Base-by-base conservation (phyloP, 805 yeast genomes). In the Debaryomyces tyrocola region DNA sequence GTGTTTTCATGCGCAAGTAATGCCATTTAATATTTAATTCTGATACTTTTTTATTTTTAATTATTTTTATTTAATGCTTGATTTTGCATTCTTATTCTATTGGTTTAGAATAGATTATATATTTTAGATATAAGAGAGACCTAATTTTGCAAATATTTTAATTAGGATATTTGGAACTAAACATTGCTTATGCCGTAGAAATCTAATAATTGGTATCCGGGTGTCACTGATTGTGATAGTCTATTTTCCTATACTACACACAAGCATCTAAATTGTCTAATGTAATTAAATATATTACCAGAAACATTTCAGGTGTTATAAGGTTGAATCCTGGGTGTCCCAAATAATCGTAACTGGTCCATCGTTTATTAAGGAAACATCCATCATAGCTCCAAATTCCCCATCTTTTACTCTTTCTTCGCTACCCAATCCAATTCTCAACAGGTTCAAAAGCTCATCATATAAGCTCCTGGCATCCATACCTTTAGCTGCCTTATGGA, bases 321-420 rank as follows among this genome's bases (percentile, higher is more conserved):
- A 42, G 8, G 49, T 44, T 9, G 45, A 41, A 36, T 79, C 80
- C 41, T 66, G 77, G 1, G 92, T 85, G 60, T 91, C 97, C 70
- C 86, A 78, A 17, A 84, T 78, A 28, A 92, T 85, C 0, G 98
- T 92, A 0, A 88, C 90, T 0, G 98, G 98, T 1, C 98, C 98
- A 57, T 92, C 97, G 59, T 94, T 94, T 11, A 85, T 82, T 49
- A 92, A 66, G 1, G 78, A 78, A 12, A 95, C 97, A 52, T 89
- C 96, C 99, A 94, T 94, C 96, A 92, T 88, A 9, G 92, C 98
- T 0, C 98, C 99, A 62, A 94, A 94, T 45, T 80, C 74, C 2
- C 99, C 99, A 57, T 91, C 97, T 52, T 84, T 77, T 3, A 90
- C 96, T 40, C 79, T 80, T 5, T 58, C 61, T 0, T 75, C 82